Conservation (phyloP, 2,329 filamentous ascomycete genomes). For the Cordyceps tenuipes region DNA sequence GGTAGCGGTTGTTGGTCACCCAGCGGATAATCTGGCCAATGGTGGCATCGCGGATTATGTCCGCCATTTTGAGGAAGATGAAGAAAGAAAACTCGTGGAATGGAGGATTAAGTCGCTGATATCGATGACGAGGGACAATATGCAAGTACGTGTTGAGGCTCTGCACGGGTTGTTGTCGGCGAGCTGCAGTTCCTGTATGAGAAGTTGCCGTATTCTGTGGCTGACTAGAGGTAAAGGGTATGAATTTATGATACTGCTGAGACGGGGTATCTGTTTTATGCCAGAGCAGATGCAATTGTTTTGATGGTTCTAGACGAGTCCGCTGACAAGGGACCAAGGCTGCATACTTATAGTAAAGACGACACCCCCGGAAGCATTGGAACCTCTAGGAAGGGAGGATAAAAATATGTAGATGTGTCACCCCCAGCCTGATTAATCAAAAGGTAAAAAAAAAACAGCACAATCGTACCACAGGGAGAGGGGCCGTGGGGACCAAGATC, state of each 20-base stretch:
- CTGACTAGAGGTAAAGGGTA: not conserved
- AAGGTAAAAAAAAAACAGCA: not conserved
- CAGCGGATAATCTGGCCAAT: slow-evolving; percentile 51
- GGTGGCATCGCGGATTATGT: slow-evolving; percentile 44
- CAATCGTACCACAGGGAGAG: not conserved
- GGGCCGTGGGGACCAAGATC: not conserved
- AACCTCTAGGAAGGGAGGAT: not conserved
- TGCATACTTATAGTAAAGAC: not conserved
- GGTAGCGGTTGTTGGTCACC: slow-evolving; percentile 40
- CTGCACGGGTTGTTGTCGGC: too few species aligned
- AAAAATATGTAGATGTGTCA: not conserved
- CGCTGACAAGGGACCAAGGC: not conserved
- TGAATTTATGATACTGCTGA: not conserved
- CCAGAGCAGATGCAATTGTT: not conserved
- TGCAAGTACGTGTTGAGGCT: too few species aligned
- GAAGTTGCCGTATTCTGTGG: too few species aligned
- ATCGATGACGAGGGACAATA: not conserved
- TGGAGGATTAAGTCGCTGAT: not conserved
- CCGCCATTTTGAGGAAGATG: slow-evolving; percentile 19
- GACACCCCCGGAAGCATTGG: not conserved
- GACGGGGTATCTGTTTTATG: not conserved
- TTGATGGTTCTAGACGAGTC: not conserved
- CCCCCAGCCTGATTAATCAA: not conserved
- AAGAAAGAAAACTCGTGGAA: too few species aligned
- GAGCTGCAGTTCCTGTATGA: not conserved